A percentile compares a stretch with the other conserved stretches of the same genome.
Conservation (phyloP, 495 filamentous ascomycete genomes). For the Glonium stellatum region DNA sequence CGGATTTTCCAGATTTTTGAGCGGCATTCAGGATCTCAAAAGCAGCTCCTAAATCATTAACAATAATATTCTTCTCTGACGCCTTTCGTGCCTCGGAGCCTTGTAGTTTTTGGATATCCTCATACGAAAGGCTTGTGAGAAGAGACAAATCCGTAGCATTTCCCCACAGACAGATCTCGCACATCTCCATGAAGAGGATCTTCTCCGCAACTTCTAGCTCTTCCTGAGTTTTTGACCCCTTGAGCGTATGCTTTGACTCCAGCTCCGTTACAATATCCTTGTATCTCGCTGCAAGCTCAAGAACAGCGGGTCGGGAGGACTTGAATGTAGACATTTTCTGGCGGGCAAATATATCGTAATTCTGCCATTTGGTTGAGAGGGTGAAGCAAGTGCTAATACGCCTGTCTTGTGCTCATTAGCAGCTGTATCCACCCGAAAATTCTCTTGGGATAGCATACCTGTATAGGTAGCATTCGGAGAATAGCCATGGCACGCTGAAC, state of each 20-base stretch:
- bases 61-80: slow-evolving; percentile 80
- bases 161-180: slow-evolving; percentile 95
- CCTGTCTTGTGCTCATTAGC: slow-evolving; percentile 41
- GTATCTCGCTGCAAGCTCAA: slow-evolving; percentile 78
- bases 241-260: slow-evolving; percentile 38
- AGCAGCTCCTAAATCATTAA: slow-evolving; percentile 70
- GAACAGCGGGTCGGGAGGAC: slow-evolving; percentile 82
- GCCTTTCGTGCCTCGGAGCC: slow-evolving; percentile 76
- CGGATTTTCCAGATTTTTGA: slow-evolving; percentile 44
- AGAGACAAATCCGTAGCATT: slow-evolving; percentile 95
- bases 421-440: not conserved
- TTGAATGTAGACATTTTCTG: slow-evolving; percentile 92
- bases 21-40: slow-evolving; percentile 64
- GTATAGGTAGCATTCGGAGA: slow-evolving; percentile 90
- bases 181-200: slow-evolving; percentile 84
- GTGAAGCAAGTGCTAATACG: slow-evolving; percentile 69
- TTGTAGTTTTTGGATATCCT: slow-evolving; percentile 94
- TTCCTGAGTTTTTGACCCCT: slow-evolving; percentile 35
- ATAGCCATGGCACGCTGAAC: slow-evolving; percentile 84
- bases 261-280: slow-evolving; percentile 56
- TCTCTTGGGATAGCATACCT: slow-evolving; percentile 40
- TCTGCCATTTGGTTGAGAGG: slow-evolving; percentile 79
- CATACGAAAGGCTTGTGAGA: slow-evolving; percentile 81
- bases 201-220: slow-evolving; percentile 62
- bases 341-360: slow-evolving; percentile 82